Base-by-base conservation (phyloP, 148 eudicot species). In the Selenicereus undatus region DNA sequence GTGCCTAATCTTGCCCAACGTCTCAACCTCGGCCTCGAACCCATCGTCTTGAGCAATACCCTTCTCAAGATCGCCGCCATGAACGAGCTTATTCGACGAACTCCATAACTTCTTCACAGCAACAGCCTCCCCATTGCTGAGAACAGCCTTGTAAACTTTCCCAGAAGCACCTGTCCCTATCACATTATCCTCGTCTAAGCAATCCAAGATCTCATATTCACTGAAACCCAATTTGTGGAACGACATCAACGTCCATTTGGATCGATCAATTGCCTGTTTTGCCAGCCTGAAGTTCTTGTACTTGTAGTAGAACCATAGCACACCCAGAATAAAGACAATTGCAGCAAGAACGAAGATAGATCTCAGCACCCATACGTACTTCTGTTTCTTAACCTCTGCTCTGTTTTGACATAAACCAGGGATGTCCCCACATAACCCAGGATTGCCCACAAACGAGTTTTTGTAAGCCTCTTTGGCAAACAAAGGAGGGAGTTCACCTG, bases 221-320 rank as follows among this genome's bases (percentile, higher is more conserved):
- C 92, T 90, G 76, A 95, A 95, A 71, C 97, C 97, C 84, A 95
- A 36, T 39, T 95, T 95, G 71, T 95, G 98, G 64, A 95, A 95
- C 5, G 99, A 95, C 90, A 91, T 92, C 36, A 93, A 82, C 0
- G 99, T 93, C 99, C 99, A 95, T 80, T 92, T 95, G 0, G 98
- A 90, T 72, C 79, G 86, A 29, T 91, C 99, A 9, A 86, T 84
- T 0, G 81, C 84, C 30, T 29, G 66, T 24, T 91, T 92, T 0
- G 71, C 84, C 51, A 83, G 76, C 83, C 89, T 89, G 82, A 91
- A 88, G 32, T 73, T 91, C 79, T 79, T 83, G 74, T 90, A 92
- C 82, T 86, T 93, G 71, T 74, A 78, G 50, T 89, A 91, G 81
- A 92, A 93, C 97, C 94, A 95, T 0, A 79, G 85, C 0, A 89